Evolutionary conservation across 2,329 filamentous ascomycete species (phyloP).

Genomic region (Bisporella sp.): DNA sequence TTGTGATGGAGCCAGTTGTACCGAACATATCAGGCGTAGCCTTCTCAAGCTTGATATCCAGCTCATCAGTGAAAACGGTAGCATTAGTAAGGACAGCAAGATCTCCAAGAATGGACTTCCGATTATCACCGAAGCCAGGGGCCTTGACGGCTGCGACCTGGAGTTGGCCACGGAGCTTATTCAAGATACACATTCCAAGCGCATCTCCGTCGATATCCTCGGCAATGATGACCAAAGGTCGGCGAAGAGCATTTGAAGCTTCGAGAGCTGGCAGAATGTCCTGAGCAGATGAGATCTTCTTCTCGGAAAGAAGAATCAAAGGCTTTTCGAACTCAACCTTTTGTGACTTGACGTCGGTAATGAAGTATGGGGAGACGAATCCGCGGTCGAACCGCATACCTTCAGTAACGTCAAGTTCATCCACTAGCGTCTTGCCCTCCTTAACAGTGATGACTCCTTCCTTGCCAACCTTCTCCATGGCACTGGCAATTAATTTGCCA

Average conservation of each 20-base stretch:
- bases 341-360: constrained; percentile 96
- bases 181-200: constrained; percentile 96
- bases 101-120: constrained; percentile 98
- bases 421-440: constrained; percentile 97
- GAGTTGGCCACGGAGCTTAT: constrained; percentile 99
- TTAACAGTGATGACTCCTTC: constrained; percentile 99
- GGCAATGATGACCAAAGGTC: constrained; percentile 95
- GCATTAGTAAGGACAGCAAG: constrained; percentile 93
- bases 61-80: constrained; percentile 96
- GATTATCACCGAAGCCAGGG: constrained; percentile 98
- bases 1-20: constrained; percentile 95
- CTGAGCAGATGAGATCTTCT: constrained; percentile 99
- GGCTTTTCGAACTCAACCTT: constrained; percentile 99
- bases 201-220: constrained; percentile 99
- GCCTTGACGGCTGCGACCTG: constrained; percentile 99
- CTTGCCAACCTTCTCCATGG: constrained; percentile 99
- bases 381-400: constrained; percentile 99
- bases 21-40: constrained; percentile 92
- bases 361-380: constrained; percentile 98
- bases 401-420: constrained; percentile 98
- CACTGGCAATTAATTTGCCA: constrained; percentile 90
- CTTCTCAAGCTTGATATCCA: constrained; percentile 99
- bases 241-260: constrained; percentile 89
- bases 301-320: constrained; percentile 95
- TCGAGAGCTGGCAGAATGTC: constrained; percentile 98